Base-by-base conservation (phyloP, 169 alveolate genomes). In the Cryptosporidium sp. region DNA sequence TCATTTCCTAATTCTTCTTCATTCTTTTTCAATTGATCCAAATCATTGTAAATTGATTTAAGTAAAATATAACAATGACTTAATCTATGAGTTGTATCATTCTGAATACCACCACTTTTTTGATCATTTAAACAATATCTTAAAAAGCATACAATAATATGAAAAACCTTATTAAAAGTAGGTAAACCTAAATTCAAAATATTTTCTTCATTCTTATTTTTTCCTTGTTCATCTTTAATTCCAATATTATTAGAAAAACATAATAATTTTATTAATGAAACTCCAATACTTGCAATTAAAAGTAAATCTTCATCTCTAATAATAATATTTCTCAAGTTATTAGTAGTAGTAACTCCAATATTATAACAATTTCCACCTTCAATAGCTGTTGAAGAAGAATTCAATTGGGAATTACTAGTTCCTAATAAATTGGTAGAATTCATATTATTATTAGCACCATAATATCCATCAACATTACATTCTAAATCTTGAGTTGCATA, bases 401-500 rank as follows among this genome's bases (percentile, higher is more conserved):
- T 42, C 12, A 42, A 42, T 42, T 42, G 48, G 10, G 16, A 1
- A 42, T 9, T 0, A 42, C 48, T 8, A 8, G 12, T 42, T 42
- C 48, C 48, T 42, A 14, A 7, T 0, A 42, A 8, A 42, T 42
- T 9, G 9, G 48, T 9, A 42, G 48, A 42, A 42, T 42, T 42
- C 48, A 42, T 8, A 42, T 42, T 42, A 42, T 42, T 48, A 48
- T 48, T 48, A 42, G 51, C 1, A 9, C 14, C 5, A 45, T 45
- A 3, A 48, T 48, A 62, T 70, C 67, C 52, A 35, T 44, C 14
- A 31, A 35, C 8, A 92, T 60, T 56, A 56, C 7, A 56, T 26
- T 94, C 94, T 21, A 94, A 80, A 3, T 96, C 94, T 70, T 96
- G 96, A 4, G 99, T 96, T 7, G 98, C 99, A 92, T 97, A 97